Evolutionary conservation across 2,329 filamentous ascomycete genomes (phyloP).

Genomic region (Coniochaeta sp.): DNA sequence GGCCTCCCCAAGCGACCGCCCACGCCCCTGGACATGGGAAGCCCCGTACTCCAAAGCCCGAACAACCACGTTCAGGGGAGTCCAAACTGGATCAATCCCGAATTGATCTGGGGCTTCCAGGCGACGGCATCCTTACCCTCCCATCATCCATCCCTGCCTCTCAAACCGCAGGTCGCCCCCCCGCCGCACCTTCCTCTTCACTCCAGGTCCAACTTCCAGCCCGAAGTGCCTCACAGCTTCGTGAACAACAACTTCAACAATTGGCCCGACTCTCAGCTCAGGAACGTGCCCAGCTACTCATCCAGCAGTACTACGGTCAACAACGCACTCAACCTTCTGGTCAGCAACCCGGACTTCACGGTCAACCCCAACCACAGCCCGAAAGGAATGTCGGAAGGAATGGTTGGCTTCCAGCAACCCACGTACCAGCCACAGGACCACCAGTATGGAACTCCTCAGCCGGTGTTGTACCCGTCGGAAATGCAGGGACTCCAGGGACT

Average conservation of each 20-base stretch:
- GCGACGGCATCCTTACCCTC: background rate
- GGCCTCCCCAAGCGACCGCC: background rate
- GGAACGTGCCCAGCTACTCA: background rate
- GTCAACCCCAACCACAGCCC: background rate
- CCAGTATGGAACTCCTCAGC: background rate
- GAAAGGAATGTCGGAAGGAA: no score
- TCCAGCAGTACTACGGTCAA: background rate
- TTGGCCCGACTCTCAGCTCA: no score
- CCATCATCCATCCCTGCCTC: background rate
- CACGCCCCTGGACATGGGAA: no score
- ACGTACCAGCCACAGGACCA: background rate
- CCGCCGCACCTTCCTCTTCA: background rate
- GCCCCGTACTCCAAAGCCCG: no score
- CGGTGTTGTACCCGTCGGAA: background rate
- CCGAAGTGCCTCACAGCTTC: background rate
- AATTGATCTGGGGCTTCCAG: background rate
- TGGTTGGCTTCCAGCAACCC: background rate
- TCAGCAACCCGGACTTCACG: background rate
- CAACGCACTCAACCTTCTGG: background rate
- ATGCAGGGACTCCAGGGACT: background rate
- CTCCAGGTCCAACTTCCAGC: background rate
- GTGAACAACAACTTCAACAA: no score
- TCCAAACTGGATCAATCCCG: background rate
- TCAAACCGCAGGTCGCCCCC: background rate
- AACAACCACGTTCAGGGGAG: no score